Evolutionary conservation across 108 stramenopile genomes (phyloP).

Genomic region (Nitzschia inconspicua): DNA sequence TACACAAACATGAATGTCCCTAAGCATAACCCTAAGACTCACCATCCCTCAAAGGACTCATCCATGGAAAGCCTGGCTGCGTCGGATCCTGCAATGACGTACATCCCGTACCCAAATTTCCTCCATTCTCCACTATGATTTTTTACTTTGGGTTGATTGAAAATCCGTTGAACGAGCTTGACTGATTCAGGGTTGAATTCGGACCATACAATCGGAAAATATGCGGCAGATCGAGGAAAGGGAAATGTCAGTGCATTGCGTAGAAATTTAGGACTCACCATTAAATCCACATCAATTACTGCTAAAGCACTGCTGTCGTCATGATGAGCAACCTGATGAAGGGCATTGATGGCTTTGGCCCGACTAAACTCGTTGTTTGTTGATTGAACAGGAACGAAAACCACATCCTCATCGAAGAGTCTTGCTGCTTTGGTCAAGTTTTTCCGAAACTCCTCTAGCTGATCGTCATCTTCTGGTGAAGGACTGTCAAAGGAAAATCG

Average conservation of each 20-base stretch:
- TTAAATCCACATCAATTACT: slow-evolving; percentile 19
- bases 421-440: slow-evolving; percentile 1
- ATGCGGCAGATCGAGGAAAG: slow-evolving; percentile 15
- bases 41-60: slow-evolving; percentile 24
- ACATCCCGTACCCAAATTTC: slow-evolving; percentile 24
- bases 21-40: background rate
- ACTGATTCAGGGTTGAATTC: slow-evolving; percentile 26
- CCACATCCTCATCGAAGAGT: slow-evolving; percentile 5
- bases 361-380: slow-evolving; percentile 8
- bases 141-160: background rate
- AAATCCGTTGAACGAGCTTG: slow-evolving; percentile 17
- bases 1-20: background rate
- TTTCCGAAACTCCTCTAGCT: slow-evolving; percentile 2
- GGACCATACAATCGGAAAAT: slow-evolving; percentile 30
- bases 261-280: slow-evolving; percentile 12
- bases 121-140: slow-evolving; percentile 26
- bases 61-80: slow-evolving; percentile 3
- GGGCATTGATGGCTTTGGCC: slow-evolving; percentile 24
- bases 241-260: slow-evolving; percentile 14
- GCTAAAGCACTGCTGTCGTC: slow-evolving; percentile 14
- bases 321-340: slow-evolving; percentile 20
- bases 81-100: slow-evolving; percentile 21
- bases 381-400: slow-evolving; percentile 8
- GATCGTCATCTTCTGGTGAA: slow-evolving; percentile 1
- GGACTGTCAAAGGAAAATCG: slow-evolving; percentile 5